Evolutionary conservation across 352 stramenopile species (phyloP).

Genomic region (Aphanomyces invadans): DNA sequence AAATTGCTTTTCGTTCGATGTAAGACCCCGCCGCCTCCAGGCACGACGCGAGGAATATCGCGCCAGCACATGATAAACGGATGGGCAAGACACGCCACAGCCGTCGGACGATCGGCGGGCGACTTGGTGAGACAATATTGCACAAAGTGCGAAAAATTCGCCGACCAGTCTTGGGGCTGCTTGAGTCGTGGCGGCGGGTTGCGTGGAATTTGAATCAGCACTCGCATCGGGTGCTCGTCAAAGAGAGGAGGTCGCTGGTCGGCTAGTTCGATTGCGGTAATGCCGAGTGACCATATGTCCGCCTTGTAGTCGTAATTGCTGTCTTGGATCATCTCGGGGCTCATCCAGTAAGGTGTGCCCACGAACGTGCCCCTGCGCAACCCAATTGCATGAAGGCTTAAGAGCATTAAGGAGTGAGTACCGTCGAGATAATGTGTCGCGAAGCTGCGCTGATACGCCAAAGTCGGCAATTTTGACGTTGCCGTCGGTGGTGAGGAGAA

Average conservation of each 20-base stretch:
- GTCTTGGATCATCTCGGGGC: constrained; percentile 89
- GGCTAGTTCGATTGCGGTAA: constrained; percentile 88
- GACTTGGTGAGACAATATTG: constrained; percentile 71
- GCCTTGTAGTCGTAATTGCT: constrained; percentile 88
- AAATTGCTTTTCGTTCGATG: not conserved
- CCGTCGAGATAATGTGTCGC: constrained; percentile 45
- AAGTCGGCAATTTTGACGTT: constrained; percentile 95
- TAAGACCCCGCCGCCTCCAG: not conserved
- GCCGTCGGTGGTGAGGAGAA: constrained; percentile 88
- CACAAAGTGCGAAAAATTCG: constrained; percentile 78
- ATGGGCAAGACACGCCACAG: constrained; percentile 86
- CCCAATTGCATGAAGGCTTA: not conserved
- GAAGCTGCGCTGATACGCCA: constrained; percentile 65
- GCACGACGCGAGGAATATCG: constrained; percentile 32
- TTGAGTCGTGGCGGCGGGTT: constrained; percentile 74
- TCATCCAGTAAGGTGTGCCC: constrained; percentile 93
- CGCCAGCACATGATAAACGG: constrained; percentile 64
- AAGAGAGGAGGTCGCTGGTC: constrained; percentile 87
- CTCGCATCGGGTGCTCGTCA: constrained; percentile 85
- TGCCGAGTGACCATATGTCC: constrained; percentile 86
- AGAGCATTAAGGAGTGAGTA: not conserved
- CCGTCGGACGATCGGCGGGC: constrained; percentile 59
- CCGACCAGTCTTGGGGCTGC: constrained; percentile 62
- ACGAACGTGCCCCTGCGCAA: constrained; percentile 57
- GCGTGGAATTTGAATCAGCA: constrained; percentile 66